Percentiles rank a stretch among this genome's conserved stretches.
These are phyloP conservation scores for Pythium brachiatum DNA, from an alignment of 352 stramenopile genomes.

Conservation along the genomic window DNA sequence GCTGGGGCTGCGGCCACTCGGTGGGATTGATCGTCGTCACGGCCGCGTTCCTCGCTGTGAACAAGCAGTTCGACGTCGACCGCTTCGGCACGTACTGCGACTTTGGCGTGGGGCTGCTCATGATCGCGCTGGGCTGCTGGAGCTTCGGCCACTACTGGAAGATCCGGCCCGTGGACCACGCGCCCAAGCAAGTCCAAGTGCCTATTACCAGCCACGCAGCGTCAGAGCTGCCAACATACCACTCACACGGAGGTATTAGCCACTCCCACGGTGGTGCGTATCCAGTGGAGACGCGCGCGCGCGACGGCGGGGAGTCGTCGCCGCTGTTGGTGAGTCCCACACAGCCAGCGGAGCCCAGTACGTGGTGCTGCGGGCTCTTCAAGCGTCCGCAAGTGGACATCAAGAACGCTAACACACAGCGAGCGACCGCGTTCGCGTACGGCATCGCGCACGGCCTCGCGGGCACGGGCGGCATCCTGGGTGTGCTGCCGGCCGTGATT, in stretches of 20 bases:
- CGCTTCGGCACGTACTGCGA: slow-evolving; percentile 46
- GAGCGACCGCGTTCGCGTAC: slow-evolving; percentile 46
- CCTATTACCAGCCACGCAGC: background rate
- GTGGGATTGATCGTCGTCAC: slow-evolving; percentile 72
- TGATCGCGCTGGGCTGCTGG: slow-evolving; percentile 49
- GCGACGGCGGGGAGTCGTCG: slow-evolving; percentile 13
- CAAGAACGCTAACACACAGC: slow-evolving; percentile 32
- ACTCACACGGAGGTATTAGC: background rate
- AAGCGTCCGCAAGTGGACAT: slow-evolving; percentile 33
- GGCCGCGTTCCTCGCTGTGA: slow-evolving; percentile 52
- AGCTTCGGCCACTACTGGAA: slow-evolving; percentile 38
- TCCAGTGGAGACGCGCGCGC: background rate
- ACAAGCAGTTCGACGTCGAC: slow-evolving; percentile 39
- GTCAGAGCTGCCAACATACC: background rate
- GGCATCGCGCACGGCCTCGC: slow-evolving; percentile 79
- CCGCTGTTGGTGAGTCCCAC: slow-evolving; percentile 1
- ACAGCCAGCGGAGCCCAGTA: slow-evolving; percentile 11
- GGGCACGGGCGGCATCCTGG: slow-evolving; percentile 51
- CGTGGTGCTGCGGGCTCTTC: slow-evolving; percentile 34
- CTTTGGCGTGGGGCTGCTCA: slow-evolving; percentile 57
- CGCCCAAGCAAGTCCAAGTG: slow-evolving; percentile 10
- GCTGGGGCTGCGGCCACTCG: slow-evolving; percentile 84
- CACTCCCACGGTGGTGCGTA: slow-evolving; percentile 13
- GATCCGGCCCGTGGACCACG: slow-evolving; percentile 26
- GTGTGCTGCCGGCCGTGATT: slow-evolving; percentile 76